Base-by-base conservation (phyloP, 1,139 yeast species). In the Pichia sp. region DNA sequence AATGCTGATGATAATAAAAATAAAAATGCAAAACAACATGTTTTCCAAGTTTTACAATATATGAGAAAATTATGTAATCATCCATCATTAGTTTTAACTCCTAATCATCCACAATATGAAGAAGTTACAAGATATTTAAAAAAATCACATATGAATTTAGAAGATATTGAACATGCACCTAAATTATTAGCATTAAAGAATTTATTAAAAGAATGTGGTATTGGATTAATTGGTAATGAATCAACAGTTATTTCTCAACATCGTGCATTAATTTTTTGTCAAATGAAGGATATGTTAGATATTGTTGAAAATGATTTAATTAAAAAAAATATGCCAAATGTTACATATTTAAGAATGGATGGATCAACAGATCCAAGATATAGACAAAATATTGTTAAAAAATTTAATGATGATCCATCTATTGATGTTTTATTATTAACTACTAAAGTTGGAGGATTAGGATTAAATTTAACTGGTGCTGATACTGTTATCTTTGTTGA, bases 401-500 rank as follows among this genome's bases (percentile, higher is more conserved):
- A 87, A 59, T 94, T 92, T 66, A 94, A 94, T 57, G 90, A 83
- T 51, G 99, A 94, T 63, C 98, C 98, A 2, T 89, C 97, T 0
- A 94, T 94, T 56, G 99, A 94, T 66, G 89, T 94, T 27, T 67
- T 94, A 45, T 70, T 94, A 38, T 70, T 94, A 56, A 94, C 98
- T 0, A 94, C 99, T 0, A 95, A 92, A 64, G 99, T 94, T 39
- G 99, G 99, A 62, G 99, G 99, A 25, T 74, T 94, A 50, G 99
- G 99, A 11, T 78, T 94, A 59, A 94, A 94, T 62, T 73, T 94
- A 63, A 94, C 99, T 0, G 98, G 99, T 51, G 98, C 98, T 0
- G 99, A 94, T 62, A 94, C 98, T 0, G 99, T 94, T 42, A 92
- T 94, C 12, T 94, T 94, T 67, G 95, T 94, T 34, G 99, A 94